A percentile compares a stretch with the other conserved stretches of the same genome.
Conservation (phyloP, 208 protist genomes). For the Endotrypanum monterogeii region DNA sequence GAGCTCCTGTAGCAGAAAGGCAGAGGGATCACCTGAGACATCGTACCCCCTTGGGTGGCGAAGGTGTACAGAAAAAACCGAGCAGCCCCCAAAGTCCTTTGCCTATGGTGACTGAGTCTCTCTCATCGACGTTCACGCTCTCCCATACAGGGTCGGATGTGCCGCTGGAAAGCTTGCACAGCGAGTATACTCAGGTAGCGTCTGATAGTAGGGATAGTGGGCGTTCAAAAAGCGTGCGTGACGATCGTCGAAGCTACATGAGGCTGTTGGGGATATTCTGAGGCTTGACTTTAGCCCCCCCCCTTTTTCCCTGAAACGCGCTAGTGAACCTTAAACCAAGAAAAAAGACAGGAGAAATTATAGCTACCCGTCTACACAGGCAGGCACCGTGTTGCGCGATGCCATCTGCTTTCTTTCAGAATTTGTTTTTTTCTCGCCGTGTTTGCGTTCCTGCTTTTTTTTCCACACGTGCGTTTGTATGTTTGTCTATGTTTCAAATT, state of each 20-base stretch:
- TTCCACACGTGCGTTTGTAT: no score
- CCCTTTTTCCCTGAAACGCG: not conserved
- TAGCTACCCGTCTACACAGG: no score
- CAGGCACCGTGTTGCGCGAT: no score
- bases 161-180: conserved; percentile 18
- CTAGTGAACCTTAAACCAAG: not conserved
- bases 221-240: not conserved
- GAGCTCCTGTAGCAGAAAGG: conserved; percentile 2
- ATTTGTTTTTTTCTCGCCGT: not conserved
- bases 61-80: conserved; percentile 2
- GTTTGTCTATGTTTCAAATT: no score
- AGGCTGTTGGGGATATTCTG: conserved; percentile 14
- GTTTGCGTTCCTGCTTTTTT: not conserved
- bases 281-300: not conserved
- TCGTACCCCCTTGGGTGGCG: conserved; percentile 1
- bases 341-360: not conserved
- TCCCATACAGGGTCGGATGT: conserved; percentile 5
- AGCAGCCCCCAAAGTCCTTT: not conserved
- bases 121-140: not conserved
- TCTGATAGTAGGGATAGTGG: not conserved
- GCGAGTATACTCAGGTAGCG: not conserved
- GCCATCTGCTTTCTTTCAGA: no score
- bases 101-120: not conserved
- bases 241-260: not conserved
- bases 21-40: not conserved